Conservation (phyloP, 306 rosid species). For the Citrullus colocynthis region DNA sequence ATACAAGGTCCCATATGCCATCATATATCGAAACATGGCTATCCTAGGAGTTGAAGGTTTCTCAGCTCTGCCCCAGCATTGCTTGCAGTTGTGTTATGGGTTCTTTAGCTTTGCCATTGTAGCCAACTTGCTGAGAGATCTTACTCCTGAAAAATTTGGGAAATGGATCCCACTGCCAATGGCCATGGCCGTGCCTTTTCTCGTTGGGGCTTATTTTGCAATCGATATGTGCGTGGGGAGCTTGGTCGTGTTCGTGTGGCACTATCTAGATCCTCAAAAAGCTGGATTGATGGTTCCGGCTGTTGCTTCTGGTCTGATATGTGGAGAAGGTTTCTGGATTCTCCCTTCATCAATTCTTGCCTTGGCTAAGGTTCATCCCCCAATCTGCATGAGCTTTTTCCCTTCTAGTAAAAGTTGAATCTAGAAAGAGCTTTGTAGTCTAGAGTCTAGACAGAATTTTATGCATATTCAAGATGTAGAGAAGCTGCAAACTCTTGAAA, state of each 20-base stretch:
- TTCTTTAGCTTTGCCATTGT: constrained; percentile 65
- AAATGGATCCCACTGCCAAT: constrained; percentile 83
- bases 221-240: constrained; percentile 93
- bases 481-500: not conserved
- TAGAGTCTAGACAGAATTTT: not conserved
- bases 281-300: constrained; percentile 83
- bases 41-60: constrained; percentile 83
- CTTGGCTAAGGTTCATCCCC: constrained; percentile 62
- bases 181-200: constrained; percentile 99
- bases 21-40: constrained; percentile 92
- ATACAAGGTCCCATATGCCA: constrained; percentile 96
- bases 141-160: constrained; percentile 35
- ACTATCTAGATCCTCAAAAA: constrained; percentile 27
- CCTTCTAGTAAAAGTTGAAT: constrained; percentile 21
- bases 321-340: constrained; percentile 98
- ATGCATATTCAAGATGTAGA: not conserved
- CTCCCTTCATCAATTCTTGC: constrained; percentile 90
- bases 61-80: constrained; percentile 77
- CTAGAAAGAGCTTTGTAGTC: not conserved
- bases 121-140: constrained; percentile 67
- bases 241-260: constrained; percentile 68
- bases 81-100: constrained; percentile 77
- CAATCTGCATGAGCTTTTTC: constrained; percentile 82
- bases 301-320: constrained; percentile 92
- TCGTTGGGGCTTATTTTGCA: constrained; percentile 90